Base-by-base conservation (phyloP, 148 eudicot species). In the Vaccinium vitisidaea region DNA sequence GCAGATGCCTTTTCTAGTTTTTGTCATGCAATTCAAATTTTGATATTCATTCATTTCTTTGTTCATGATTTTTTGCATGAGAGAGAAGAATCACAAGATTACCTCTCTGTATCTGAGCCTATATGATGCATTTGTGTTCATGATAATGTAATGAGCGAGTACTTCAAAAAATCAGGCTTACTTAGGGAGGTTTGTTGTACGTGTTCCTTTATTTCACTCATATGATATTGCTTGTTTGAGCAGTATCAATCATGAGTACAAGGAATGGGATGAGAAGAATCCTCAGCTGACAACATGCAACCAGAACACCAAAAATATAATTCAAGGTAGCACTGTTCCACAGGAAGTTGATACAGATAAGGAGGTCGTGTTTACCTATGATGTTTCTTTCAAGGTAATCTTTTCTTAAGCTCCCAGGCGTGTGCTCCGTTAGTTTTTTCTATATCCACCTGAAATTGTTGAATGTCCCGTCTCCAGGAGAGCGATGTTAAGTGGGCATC, bases 241-340 rank as follows among this genome's bases (percentile, higher is more conserved):
- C 90, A 91, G 93, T 85, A 91, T 91, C 39, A 90, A 86, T 39
- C 93, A 91, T 9, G 93, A 91, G 86, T 88, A 84, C 88, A 90
- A 91, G 87, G 90, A 90, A 55, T 90, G 92, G 92, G 88, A 90
- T 84, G 92, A 89, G 48, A 90, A 91, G 88, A 91, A 90, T 77
- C 92, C 92, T 23, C 91, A 91, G 84, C 65, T 91, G 86, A 76
- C 90, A 70, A 90, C 92, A 39, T 91, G 93, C 84, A 91, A 91
- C 77, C 85, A 90, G 83, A 88, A 90, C 49, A 91, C 93, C 69
- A 91, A 90, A 79, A 86, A 83, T 65, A 83, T 91, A 49, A 48
- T 90, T 74, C 90, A 83, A 55, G 89, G 89, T 46, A 87, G 90
- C 79, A 79, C 88, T 79, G 88, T 87, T 12, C 93, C 90, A 36